Percentiles rank a stretch among this genome's conserved stretches.
Evolutionary conservation across 1,139 yeast genomes (phyloP).

Genomic region (Yamadazyma diospyri): DNA sequence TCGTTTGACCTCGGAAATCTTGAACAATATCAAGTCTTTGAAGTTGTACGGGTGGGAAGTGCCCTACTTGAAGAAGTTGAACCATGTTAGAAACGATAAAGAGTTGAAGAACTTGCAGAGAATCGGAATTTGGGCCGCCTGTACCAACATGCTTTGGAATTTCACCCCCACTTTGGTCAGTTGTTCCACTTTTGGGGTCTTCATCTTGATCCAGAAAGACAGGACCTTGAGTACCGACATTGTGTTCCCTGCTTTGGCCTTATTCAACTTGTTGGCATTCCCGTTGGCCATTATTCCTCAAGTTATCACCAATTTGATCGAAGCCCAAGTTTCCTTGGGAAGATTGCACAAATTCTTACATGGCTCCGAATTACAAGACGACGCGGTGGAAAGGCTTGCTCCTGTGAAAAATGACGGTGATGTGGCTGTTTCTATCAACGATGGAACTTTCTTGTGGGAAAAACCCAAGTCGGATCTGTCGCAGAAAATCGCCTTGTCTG

Average conservation of each 20-base stretch:
- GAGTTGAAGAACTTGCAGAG: constrained; percentile 75
- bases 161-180: constrained; percentile 90
- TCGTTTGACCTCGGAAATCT: constrained; percentile 74
- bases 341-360: constrained; percentile 74
- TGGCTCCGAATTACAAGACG: constrained; percentile 76
- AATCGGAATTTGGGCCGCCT: constrained; percentile 76
- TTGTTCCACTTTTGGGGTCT: constrained; percentile 85
- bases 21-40: constrained; percentile 87
- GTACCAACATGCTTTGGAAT: constrained; percentile 74
- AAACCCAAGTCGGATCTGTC: constrained; percentile 53
- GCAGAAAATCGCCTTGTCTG: constrained; percentile 72
- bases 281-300: constrained; percentile 94
- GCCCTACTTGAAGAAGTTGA: constrained; percentile 73
- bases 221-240: constrained; percentile 81
- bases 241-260: constrained; percentile 90
- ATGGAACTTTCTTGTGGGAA: constrained; percentile 89
- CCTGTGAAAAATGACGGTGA: constrained; percentile 56
- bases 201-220: constrained; percentile 58
- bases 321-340: constrained; percentile 82
- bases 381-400: constrained; percentile 65
- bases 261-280: constrained; percentile 81
- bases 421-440: constrained; percentile 59
- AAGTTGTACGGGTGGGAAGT: constrained; percentile 94
- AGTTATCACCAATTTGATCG: constrained; percentile 82
- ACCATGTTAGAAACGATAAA: constrained; percentile 80